A percentile compares a stretch with the other conserved stretches of the same genome.
Evolutionary conservation across 2,329 filamentous ascomycete species (phyloP).

Genomic region (Aspergillus sp.): DNA sequence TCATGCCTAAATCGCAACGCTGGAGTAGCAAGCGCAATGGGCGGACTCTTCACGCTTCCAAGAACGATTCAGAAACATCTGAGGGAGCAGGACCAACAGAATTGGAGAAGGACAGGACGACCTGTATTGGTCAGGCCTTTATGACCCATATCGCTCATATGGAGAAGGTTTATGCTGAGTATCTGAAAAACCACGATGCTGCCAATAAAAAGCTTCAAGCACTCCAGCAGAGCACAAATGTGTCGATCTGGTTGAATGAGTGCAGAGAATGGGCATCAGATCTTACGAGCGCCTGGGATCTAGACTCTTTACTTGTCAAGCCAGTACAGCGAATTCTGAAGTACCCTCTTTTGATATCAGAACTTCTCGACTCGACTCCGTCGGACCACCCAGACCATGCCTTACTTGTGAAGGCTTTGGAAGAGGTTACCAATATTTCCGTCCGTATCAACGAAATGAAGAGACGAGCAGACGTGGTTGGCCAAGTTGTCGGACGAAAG

Average conservation of each 20-base stretch:
- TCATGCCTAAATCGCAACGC: slow-evolving; percentile 58
- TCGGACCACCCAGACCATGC: slow-evolving; percentile 78
- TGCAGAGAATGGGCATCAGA: slow-evolving; percentile 91
- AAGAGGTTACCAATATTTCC: slow-evolving; percentile 64
- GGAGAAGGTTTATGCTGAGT: slow-evolving; percentile 65
- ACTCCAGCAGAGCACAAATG: slow-evolving; percentile 55
- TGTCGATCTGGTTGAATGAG: slow-evolving; percentile 81
- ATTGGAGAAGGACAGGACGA: slow-evolving; percentile 58
- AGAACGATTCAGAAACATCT: slow-evolving; percentile 27
- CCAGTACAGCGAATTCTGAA: slow-evolving; percentile 93
- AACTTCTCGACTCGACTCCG: slow-evolving; percentile 77
- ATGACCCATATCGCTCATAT: slow-evolving; percentile 56
- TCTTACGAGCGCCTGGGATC: slow-evolving; percentile 88
- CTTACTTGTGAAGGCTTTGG: slow-evolving; percentile 68
- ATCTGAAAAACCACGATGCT: slow-evolving; percentile 64
- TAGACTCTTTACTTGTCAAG: slow-evolving; percentile 96
- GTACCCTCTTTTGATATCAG: slow-evolving; percentile 81
- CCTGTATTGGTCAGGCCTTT: slow-evolving; percentile 61
- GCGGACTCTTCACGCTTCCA: slow-evolving; percentile 38
- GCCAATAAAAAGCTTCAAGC: slow-evolving; percentile 61
- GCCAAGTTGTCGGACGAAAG: slow-evolving; percentile 81
- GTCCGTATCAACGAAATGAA: slow-evolving; percentile 87
- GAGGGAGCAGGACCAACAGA: slow-evolving; percentile 40
- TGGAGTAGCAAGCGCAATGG: slow-evolving; percentile 54
- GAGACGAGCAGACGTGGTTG: slow-evolving; percentile 89